Base-by-base conservation (phyloP, 2,329 filamentous ascomycete species). In the Parastagonospora avenae region DNA sequence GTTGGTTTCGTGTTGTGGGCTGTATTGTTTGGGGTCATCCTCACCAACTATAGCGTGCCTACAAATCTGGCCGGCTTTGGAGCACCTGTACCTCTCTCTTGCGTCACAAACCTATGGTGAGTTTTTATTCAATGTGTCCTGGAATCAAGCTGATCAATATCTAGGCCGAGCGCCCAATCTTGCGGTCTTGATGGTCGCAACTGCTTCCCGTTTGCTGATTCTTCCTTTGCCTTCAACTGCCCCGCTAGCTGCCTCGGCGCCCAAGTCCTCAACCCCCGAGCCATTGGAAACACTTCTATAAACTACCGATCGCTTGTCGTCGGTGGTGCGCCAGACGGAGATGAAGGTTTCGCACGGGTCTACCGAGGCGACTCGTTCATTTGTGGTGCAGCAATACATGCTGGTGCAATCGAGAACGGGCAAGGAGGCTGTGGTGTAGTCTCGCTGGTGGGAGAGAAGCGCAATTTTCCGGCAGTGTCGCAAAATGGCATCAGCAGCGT, bases 51-150 rank as follows among this genome's bases (percentile, higher is more conserved):
- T 43, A 80, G 82, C 12, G 73, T 77, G 42, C 73, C 78, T 1
- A 64, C 80, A 19, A 82, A 89, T 57, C 81, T 92, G 44, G 80
- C 79, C n/a, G 86, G 83, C 37, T 89, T 86, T 76, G 89, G 88
- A n/a, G 77, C 76, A 40, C 88, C 89, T 0, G 78, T 81, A 40
- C 79, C 80, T 52, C 82, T 93, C 45, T 79, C 83, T 11, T 94
- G 90, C 70, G 82, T 82, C 12, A 78, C 81, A 41, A 81, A 84
- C 7, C 88, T 89, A 66, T 94, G 89, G 89, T 80, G 77, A 10
- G 66, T 50, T 35, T n/a, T 15, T 24, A n/a, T 41, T 7, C 9
- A 15, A 6, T 12, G 35, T 12, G 12, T 27, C 14, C 19, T 5
- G 15, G 8, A 24, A 2, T 15, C 15, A 14, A 32, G 31, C 53